Evolutionary conservation across 1,284 basidiomycete genomes (phyloP), one percentile per base, ranked within the genome.

Genomic region (Heliocybe sulcata): DNA sequence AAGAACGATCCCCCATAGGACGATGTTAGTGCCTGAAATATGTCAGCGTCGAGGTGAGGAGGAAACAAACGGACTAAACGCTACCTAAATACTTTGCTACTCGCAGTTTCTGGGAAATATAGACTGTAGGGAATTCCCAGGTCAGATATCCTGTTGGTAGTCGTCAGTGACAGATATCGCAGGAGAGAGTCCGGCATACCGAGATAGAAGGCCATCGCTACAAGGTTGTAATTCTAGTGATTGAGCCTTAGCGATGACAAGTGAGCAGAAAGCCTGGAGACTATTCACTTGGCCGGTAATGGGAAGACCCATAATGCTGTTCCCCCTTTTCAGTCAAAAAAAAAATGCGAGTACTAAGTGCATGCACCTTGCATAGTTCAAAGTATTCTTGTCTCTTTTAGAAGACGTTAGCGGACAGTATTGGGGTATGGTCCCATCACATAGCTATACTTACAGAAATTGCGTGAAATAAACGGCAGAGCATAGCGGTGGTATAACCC

Each of bases 391-490:
- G 66, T 86, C 84, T 56, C 83, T 83, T n/a, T 55, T 12, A 23
- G 48, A 29, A 42, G 23, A 2, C 19, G 29, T 38, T 49, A 54
- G 49, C 52, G 16, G 14, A 16, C 51, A 35, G 22, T 3, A n/a
- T 6, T 4, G 4, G n/a, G 27, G 27, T 6, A 33, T 19, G 12
- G 3, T 3, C 12, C 51, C 14, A 22, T n/a, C n/a, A n/a, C n/a
- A n/a, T n/a, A 12, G 33, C 56, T 25, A 52, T 3, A 35, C 75
- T 53, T 62, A 84, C 83, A 85, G 64, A 58, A 77, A 85, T 63
- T 85, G 83, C 1, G 80, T 82, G 64, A 85, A 85, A 63, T 84
- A 86, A 4, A 85, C 83, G 0, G 80, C 78, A 0, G 82, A 83
- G 61, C 81, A 82, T 26, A 86, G 65, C 2, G 83, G 79, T 0